phyloP scores from a whole-genome alignment of 768 basidiomycete species.

The Suillus weaverae region DNA sequence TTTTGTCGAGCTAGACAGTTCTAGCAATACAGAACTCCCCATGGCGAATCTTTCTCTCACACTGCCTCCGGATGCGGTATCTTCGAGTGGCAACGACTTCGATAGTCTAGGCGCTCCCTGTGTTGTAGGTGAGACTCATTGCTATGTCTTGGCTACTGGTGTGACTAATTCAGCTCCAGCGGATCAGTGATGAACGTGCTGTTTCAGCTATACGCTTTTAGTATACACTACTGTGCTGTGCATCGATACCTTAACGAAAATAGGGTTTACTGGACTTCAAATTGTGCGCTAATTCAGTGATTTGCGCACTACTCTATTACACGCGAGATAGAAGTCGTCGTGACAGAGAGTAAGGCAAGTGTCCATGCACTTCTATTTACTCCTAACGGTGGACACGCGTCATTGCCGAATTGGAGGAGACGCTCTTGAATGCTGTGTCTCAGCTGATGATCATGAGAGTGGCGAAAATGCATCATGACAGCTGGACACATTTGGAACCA shows the following conservation, averaged over 20 bases:
- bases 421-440: background rate
- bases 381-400: background rate
- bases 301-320: background rate
- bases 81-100: background rate
- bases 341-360: background rate
- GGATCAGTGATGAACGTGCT: background rate
- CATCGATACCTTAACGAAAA: background rate
- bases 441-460: conserved; percentile 2
- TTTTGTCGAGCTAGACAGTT: background rate
- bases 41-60: background rate
- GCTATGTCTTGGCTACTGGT: background rate
- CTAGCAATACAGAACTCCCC: background rate
- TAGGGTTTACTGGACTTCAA: background rate
- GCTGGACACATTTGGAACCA: background rate
- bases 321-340: background rate
- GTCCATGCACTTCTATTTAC: background rate
- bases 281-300: background rate
- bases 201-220: background rate
- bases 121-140: background rate
- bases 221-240: background rate
- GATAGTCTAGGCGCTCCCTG: background rate
- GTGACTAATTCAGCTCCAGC: background rate
- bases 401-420: background rate
- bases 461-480: background rate
- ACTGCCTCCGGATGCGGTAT: background rate